Evolutionary conservation across 176 grass and related monocot genomes (phyloP).

Genomic region (Oryza australiensis): DNA sequence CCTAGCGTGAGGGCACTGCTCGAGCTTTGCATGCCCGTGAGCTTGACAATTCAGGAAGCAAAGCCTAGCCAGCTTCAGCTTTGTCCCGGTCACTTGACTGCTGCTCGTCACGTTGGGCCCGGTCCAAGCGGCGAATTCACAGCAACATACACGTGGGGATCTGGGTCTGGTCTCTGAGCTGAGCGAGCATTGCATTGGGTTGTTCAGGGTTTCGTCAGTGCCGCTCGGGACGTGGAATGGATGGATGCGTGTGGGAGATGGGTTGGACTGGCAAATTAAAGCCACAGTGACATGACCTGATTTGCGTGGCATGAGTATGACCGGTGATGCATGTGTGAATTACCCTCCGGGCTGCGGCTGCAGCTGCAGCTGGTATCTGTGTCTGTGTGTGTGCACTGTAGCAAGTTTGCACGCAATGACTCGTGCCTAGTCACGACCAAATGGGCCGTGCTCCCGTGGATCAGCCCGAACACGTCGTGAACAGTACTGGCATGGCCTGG

Average conservation of each 20-base stretch:
- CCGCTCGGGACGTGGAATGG: neutral
- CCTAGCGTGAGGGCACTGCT: too few relatives aligned
- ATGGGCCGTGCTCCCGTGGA: too few relatives aligned
- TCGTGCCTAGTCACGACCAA: too few relatives aligned
- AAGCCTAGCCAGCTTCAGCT: neutral
- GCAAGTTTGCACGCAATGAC: slow-evolving; percentile 4
- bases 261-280: neutral
- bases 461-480: too few relatives aligned
- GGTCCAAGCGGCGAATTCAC: neutral
- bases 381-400: neutral
- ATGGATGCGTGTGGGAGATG: slow-evolving; percentile 37
- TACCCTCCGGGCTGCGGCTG: neutral
- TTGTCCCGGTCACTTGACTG: neutral
- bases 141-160: neutral
- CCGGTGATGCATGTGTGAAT: slow-evolving; percentile 14
- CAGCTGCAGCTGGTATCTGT: neutral
- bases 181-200: neutral
- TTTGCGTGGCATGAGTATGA: neutral
- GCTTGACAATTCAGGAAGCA: neutral
- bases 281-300: slow-evolving; percentile 28
- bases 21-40: neutral
- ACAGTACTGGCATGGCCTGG: too few relatives aligned
- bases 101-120: neutral
- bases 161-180: neutral
- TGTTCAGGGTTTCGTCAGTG: neutral